Percentiles rank a stretch among this genome's conserved stretches.
phyloP scores from a whole-genome alignment of 108 stramenopile species.

The Aurantiochytrium sp. region DNA sequence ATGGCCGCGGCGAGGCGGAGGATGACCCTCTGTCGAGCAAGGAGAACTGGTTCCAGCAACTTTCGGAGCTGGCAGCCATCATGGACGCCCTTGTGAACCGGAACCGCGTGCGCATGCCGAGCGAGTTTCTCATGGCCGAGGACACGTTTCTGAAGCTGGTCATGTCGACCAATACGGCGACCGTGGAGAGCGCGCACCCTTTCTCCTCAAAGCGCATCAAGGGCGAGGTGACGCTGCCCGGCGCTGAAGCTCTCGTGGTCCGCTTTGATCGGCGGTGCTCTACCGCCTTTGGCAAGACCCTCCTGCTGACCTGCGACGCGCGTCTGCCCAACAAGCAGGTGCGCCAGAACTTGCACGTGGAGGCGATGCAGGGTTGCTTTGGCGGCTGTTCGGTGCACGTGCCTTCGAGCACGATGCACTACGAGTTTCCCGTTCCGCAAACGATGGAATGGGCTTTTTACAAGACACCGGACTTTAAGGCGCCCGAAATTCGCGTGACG shows the following conservation, averaged over 20 bases:
- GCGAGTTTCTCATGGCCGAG: conserved; percentile 21
- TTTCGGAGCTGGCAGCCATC: conserved; percentile 17
- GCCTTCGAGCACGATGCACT: conserved; percentile 5
- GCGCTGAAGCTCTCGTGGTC: conserved; percentile 22
- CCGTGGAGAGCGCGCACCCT: background rate
- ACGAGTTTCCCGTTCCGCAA: conserved; percentile 15
- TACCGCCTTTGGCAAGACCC: conserved; percentile 13
- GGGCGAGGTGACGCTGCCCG: conserved; percentile 28
- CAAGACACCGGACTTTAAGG: background rate
- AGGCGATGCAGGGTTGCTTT: conserved; percentile 25
- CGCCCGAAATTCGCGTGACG: conserved; percentile 5
- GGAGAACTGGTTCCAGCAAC: conserved; percentile 27
- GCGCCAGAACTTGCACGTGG: background rate
- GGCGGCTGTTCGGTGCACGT: background rate
- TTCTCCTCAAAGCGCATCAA: background rate
- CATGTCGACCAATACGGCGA: conserved; percentile 1
- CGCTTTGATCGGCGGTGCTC: conserved; percentile 20
- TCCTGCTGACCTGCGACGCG: background rate
- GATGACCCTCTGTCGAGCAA: conserved; percentile 14
- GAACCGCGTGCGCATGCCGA: conserved; percentile 9
- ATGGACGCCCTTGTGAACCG: conserved; percentile 20
- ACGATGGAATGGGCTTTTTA: conserved; percentile 6
- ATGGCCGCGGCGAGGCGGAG: background rate
- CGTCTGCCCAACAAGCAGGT: background rate
- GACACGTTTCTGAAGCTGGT: conserved; percentile 23